Conservation (phyloP, 2,329 filamentous ascomycete species). For the Scolecobasidium constrictum region DNA sequence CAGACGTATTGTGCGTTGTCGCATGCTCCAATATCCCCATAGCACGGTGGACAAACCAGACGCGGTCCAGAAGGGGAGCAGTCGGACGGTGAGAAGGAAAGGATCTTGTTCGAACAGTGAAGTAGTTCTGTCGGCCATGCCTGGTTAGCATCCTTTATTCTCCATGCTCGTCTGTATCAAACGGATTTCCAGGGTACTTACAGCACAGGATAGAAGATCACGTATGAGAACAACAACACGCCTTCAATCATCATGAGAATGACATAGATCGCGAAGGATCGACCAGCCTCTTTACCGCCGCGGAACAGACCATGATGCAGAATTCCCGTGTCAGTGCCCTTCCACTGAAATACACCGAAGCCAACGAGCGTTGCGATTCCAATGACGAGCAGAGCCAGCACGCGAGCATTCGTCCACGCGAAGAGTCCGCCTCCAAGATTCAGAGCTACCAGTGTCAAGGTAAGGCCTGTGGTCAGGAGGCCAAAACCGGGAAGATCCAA, state of each 20-base stretch:
- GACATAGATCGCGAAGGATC: slow-evolving; percentile 4
- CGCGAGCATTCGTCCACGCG: background rate
- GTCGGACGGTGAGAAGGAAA: background rate
- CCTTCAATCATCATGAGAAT: slow-evolving; percentile 7
- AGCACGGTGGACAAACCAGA: background rate
- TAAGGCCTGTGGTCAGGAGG: background rate
- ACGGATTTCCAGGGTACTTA: background rate
- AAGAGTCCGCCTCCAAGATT: slow-evolving; percentile 1
- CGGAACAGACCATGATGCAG: slow-evolving; percentile 7
- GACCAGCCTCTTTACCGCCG: slow-evolving; percentile 1
- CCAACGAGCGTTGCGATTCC: background rate
- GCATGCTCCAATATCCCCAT: slow-evolving; percentile 1
- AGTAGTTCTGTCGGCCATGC: background rate
- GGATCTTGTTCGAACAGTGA: slow-evolving; percentile 2
- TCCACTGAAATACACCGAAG: slow-evolving; percentile 3
- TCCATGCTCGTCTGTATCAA: no score
- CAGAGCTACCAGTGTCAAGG: background rate
- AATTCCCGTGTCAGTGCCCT: slow-evolving; percentile 5
- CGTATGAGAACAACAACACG: slow-evolving; percentile 5
- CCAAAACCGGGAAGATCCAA: background rate
- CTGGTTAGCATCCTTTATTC: no score
- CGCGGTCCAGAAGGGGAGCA: background rate
- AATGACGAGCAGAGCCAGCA: background rate
- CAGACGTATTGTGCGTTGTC: background rate
- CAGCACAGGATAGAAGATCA: slow-evolving; percentile 9